Evolutionary conservation across 345 rosid genomes (phyloP).

Genomic region (Arabidopsis thaliana): DNA sequence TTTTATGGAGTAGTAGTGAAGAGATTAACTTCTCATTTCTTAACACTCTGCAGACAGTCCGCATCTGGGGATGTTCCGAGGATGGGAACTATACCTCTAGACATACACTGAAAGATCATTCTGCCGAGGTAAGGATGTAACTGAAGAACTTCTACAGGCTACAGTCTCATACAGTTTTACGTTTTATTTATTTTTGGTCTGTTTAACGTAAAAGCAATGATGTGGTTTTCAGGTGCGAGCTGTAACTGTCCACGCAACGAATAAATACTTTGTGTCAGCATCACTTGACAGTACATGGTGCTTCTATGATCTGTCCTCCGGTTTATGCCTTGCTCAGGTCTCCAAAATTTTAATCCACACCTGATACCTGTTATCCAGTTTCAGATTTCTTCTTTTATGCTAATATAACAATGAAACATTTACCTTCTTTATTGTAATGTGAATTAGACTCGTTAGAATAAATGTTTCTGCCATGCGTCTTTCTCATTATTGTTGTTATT

Average conservation of each 20-base stretch:
- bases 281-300: conserved; percentile 95
- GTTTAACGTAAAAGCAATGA: conserved; percentile 6
- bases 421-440: background rate
- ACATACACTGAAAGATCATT: conserved; percentile 85
- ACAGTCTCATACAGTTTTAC: background rate
- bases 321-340: conserved; percentile 91
- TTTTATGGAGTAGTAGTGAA: conserved; percentile 1
- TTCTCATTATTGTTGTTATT: conserved; percentile 38
- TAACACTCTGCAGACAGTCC: conserved; percentile 77
- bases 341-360: conserved; percentile 15
- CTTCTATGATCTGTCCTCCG: conserved; percentile 92
- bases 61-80: conserved; percentile 89
- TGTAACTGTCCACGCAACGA: conserved; percentile 96
- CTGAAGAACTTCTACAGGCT: conserved; percentile 12
- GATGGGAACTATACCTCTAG: conserved; percentile 81
- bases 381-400: background rate
- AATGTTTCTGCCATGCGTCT: background rate
- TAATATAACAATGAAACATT: background rate
- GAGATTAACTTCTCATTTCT: conserved; percentile 13
- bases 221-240: conserved; percentile 82
- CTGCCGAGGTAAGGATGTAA: conserved; percentile 73
- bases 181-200: conserved; percentile 20
- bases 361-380: conserved; percentile 8
- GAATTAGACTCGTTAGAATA: background rate
- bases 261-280: conserved; percentile 93